Evolutionary conservation across 208 protist species (phyloP).

Genomic region (Strigomonas culicis): DNA sequence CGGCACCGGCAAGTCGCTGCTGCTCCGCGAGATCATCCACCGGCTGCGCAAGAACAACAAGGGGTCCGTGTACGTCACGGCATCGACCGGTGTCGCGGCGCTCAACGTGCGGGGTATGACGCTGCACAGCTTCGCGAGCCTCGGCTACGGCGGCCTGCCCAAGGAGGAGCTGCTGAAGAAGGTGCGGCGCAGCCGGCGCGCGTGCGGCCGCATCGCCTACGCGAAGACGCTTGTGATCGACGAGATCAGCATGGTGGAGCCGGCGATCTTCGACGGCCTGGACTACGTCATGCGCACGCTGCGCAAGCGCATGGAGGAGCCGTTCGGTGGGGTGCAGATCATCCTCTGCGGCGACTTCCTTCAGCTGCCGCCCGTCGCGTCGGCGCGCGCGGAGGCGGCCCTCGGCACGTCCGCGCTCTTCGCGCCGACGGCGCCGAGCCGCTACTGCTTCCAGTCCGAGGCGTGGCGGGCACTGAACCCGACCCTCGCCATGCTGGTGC

Average conservation of each 20-base stretch:
- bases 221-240: constrained; percentile 84
- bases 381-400: too few relatives aligned
- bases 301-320: constrained; percentile 58
- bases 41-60: neutral
- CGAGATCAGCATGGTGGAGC: constrained; percentile 90
- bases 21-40: constrained; percentile 70
- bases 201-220: too few relatives aligned
- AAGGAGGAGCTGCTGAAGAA: constrained; percentile 23
- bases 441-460: constrained; percentile 77
- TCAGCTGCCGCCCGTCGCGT: constrained; percentile 83
- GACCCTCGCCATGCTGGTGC: constrained; percentile 49
- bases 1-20: constrained; percentile 87
- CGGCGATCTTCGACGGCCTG: constrained; percentile 71
- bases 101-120: constrained; percentile 84
- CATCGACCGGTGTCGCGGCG: constrained; percentile 84
- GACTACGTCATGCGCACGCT: constrained; percentile 72
- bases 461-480: constrained; percentile 65
- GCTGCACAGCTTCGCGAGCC: constrained; percentile 83
- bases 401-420: too few relatives aligned
- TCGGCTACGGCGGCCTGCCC: constrained; percentile 38
- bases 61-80: constrained; percentile 67
- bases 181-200: constrained; percentile 41
- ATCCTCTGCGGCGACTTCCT: constrained; percentile 92
- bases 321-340: constrained; percentile 92
- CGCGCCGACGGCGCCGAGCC: too few relatives aligned